Conservation (phyloP, 441 rosid species). For the Corymbia citriodora region DNA sequence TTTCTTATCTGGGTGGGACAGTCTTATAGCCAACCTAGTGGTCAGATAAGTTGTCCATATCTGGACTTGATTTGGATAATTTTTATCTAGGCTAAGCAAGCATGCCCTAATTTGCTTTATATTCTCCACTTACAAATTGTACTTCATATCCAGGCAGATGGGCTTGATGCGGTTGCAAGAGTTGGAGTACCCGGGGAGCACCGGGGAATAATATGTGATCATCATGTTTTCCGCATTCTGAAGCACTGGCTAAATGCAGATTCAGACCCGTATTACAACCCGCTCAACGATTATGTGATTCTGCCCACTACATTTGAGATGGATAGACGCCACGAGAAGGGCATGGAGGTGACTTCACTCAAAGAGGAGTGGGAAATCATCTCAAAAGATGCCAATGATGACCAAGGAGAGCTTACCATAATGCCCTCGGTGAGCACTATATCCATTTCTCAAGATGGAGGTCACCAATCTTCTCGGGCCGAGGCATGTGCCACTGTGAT, state of each 20-base stretch:
- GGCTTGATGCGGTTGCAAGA: conserved; percentile 87
- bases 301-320: conserved; percentile 69
- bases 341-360: conserved; percentile 65
- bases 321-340: conserved; percentile 51
- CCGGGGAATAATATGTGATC: conserved; percentile 83
- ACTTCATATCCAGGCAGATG: conserved; percentile 58
- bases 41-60: background rate
- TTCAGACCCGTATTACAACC: conserved; percentile 83
- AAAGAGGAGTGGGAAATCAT: conserved; percentile 91
- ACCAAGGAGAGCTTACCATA: conserved; percentile 1
- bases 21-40: background rate
- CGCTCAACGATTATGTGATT: conserved; percentile 79
- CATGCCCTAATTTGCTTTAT: background rate
- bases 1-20: background rate
- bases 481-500: conserved; percentile 61
- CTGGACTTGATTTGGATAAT: background rate
- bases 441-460: conserved; percentile 34
- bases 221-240: conserved; percentile 76
- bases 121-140: background rate
- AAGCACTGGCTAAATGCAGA: conserved; percentile 88
- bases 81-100: background rate
- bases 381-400: conserved; percentile 24
- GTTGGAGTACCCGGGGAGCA: conserved; percentile 95
- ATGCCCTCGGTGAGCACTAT: conserved; percentile 42
- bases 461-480: conserved; percentile 24